phyloP scores from a whole-genome alignment of 176 grass and related monocot genomes.

The Chloris gayana region DNA sequence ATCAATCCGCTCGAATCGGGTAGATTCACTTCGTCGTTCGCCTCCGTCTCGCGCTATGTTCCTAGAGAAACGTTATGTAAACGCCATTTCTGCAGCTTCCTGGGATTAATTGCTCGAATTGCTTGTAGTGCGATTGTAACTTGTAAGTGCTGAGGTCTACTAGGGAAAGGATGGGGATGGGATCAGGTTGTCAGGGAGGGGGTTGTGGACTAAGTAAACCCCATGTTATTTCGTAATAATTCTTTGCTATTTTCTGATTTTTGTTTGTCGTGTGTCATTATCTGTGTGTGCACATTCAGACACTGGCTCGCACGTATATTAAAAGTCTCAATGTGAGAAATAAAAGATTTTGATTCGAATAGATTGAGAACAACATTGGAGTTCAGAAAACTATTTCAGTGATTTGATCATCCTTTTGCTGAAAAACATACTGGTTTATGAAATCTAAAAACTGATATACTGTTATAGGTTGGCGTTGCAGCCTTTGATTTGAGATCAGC shows the following conservation, averaged over 20 bases:
- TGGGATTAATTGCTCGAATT: background rate
- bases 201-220: background rate
- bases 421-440: background rate
- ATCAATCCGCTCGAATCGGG: constrained; percentile 6
- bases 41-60: background rate
- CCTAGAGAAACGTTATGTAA: background rate
- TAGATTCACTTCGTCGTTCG: constrained; percentile 13
- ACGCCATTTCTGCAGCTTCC: background rate
- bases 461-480: constrained; percentile 79
- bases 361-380: constrained; percentile 1
- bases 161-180: background rate
- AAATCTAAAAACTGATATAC: background rate
- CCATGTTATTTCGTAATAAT: background rate
- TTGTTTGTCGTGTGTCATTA: constrained; percentile 10
- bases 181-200: background rate
- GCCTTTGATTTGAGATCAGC: constrained; percentile 95
- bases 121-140: background rate
- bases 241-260: constrained; percentile 7
- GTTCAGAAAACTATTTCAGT: background rate
- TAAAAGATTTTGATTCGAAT: background rate
- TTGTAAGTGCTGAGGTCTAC: constrained; percentile 4
- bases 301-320: constrained; percentile 5
- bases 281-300: constrained; percentile 1
- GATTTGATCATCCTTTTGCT: constrained; percentile 22
- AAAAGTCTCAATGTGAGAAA: background rate